Conservation (phyloP, 2,329 filamentous ascomycete genomes). For the Gnomoniopsis smithogilvyi region DNA sequence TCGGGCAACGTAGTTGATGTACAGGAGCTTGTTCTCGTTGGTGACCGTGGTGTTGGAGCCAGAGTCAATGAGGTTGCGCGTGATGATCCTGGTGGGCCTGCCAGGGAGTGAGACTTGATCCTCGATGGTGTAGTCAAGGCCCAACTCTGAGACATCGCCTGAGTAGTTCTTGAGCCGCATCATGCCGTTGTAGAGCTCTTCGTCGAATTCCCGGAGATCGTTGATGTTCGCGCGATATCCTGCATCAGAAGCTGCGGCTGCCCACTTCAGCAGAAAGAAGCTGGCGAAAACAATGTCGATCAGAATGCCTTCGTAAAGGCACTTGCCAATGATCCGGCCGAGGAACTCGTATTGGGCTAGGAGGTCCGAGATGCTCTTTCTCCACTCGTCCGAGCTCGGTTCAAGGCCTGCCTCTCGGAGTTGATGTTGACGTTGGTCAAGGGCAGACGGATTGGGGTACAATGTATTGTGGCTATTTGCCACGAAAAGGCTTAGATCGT, state of each 20-base stretch:
- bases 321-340: conserved; percentile 91
- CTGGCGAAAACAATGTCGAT: conserved; percentile 90
- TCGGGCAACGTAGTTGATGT: conserved; percentile 86
- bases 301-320: conserved; percentile 93
- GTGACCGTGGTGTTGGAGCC: conserved; percentile 78
- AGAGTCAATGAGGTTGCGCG: conserved; percentile 71
- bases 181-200: conserved; percentile 85
- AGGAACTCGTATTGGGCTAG: conserved; percentile 84
- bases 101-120: conserved; percentile 56
- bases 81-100: conserved; percentile 57
- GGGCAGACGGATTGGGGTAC: conserved; percentile 78
- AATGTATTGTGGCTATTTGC: conserved; percentile 83
- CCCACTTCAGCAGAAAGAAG: conserved; percentile 97
- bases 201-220: conserved; percentile 88
- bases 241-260: conserved; percentile 58
- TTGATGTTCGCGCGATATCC: conserved; percentile 91
- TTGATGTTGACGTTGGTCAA: conserved; percentile 65
- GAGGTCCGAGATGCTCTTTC: conserved; percentile 54
- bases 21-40: conserved; percentile 89
- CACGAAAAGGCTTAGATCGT: conserved; percentile 64
- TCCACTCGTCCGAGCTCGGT: conserved; percentile 56
- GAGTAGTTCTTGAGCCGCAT: conserved; percentile 78
- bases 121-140: conserved; percentile 84
- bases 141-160: conserved; percentile 76
- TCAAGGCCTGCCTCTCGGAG: conserved; percentile 49